Evolutionary conservation across 139 green algal species (phyloP).

Genomic region (Chlorella sp.): DNA sequence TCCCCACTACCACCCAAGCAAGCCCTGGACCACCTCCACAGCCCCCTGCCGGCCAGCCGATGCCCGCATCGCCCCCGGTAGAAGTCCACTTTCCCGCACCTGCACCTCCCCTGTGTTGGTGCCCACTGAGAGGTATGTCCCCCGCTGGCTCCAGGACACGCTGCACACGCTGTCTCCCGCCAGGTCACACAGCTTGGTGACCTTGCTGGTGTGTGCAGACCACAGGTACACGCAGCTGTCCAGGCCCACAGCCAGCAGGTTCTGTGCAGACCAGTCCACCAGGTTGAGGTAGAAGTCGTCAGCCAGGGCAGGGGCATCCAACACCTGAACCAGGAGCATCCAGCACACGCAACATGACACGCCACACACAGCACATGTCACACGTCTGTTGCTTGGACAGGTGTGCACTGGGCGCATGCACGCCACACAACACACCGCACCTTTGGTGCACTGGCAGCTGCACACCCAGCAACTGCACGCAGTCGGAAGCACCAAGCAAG

Average conservation of each 20-base stretch:
- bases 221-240: slow-evolving; percentile 94
- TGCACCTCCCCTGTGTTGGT: slow-evolving; percentile 77
- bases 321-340: slow-evolving; percentile 46
- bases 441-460: too few relatives aligned
- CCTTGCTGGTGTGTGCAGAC: slow-evolving; percentile 85
- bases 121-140: slow-evolving; percentile 85
- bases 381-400: too few relatives aligned
- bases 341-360: slow-evolving; percentile 3
- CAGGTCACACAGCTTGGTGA: slow-evolving; percentile 91
- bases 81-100: slow-evolving; percentile 81
- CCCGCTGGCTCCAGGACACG: slow-evolving; percentile 83
- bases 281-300: slow-evolving; percentile 99
- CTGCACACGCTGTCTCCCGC: slow-evolving; percentile 69
- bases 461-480: too few relatives aligned
- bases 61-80: too few relatives aligned
- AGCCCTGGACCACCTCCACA: too few relatives aligned
- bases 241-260: slow-evolving; percentile 90
- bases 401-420: too few relatives aligned
- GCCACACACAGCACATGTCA: too few relatives aligned
- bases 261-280: slow-evolving; percentile 92
- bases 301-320: slow-evolving; percentile 63
- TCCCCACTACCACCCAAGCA: too few relatives aligned
- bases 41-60: too few relatives aligned
- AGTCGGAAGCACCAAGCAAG: too few relatives aligned
- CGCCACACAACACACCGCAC: too few relatives aligned